These are phyloP conservation scores for Aristolochia fimbriata DNA, from an alignment of 164 flowering plant genomes.

Conservation along the genomic window DNA sequence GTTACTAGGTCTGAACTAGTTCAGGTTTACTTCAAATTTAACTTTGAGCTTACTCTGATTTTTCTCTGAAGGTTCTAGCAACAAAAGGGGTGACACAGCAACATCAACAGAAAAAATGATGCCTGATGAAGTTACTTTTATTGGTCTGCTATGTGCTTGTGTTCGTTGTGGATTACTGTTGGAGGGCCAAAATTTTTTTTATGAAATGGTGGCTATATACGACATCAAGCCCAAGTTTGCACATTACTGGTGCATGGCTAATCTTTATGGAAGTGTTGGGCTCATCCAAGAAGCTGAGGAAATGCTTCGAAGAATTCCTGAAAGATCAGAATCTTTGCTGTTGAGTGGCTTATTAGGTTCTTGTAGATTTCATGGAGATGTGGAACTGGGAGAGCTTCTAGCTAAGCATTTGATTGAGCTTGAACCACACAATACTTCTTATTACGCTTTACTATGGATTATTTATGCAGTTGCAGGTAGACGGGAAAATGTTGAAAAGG, in stretches of 20 bases:
- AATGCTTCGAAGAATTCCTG: constrained; percentile 31
- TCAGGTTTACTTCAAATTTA: neutral
- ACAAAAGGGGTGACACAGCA: neutral
- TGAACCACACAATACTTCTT: constrained; percentile 39
- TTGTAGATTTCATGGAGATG: constrained; percentile 43
- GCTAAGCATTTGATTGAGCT: constrained; percentile 40
- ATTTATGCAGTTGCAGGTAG: constrained; percentile 50
- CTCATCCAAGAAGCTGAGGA: constrained; percentile 43
- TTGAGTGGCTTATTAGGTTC: constrained; percentile 48
- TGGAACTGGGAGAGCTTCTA: constrained; percentile 38
- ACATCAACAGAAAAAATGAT: constrained; percentile 7
- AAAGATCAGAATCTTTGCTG: constrained; percentile 23
- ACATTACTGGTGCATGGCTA: constrained; percentile 83
- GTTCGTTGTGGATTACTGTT: constrained; percentile 38
- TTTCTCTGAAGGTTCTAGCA: constrained; percentile 3
- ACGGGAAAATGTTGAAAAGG: constrained; percentile 56
- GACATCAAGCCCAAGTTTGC: constrained; percentile 57
- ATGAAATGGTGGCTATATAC: constrained; percentile 34
- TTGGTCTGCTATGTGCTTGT: constrained; percentile 67
- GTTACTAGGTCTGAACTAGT: neutral
- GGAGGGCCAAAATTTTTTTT: constrained; percentile 41
- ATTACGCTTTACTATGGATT: constrained; percentile 40
- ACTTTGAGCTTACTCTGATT: neutral
- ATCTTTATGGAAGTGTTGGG: constrained; percentile 41
- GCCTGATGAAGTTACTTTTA: constrained; percentile 58